These are phyloP conservation scores for Cryphonectria carpinicola DNA, from an alignment of 2,329 filamentous ascomycete genomes.

Conservation along the genomic window DNA sequence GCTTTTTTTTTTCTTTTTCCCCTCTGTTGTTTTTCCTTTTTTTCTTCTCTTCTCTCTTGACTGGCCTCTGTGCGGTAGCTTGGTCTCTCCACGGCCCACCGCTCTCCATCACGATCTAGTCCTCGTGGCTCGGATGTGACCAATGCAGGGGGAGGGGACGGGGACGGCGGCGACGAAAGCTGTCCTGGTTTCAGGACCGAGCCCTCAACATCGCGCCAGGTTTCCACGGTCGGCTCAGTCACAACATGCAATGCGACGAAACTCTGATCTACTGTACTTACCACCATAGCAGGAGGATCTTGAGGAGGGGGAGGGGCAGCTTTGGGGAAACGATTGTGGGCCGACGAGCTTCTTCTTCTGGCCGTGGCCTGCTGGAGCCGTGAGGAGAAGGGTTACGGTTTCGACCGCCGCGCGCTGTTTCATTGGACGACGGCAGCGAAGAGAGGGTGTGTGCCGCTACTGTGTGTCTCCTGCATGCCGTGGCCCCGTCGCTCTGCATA, in stretches of 20 bases:
- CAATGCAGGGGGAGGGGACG: slow-evolving; percentile 20
- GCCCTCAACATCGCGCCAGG: slow-evolving; percentile 5
- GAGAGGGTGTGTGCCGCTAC: slow-evolving; percentile 18
- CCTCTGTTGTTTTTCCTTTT: neutral
- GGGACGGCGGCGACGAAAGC: neutral
- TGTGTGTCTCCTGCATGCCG: slow-evolving; percentile 27
- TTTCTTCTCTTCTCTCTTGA: neutral
- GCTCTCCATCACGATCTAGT: slow-evolving; percentile 10
- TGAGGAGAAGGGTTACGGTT: slow-evolving; percentile 18
- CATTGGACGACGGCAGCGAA: slow-evolving; percentile 22
- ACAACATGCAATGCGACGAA: slow-evolving; percentile 11
- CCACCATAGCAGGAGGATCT: neutral
- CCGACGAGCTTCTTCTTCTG: slow-evolving; percentile 17
- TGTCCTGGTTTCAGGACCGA: slow-evolving; percentile 23
- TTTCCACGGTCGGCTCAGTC: neutral
- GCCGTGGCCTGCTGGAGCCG: neutral
- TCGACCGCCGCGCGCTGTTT: slow-evolving; percentile 13
- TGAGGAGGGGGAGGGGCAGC: neutral
- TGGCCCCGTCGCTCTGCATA: slow-evolving; percentile 26
- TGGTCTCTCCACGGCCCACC: neutral
- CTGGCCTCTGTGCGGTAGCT: slow-evolving; percentile 2
- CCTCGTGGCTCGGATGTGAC: slow-evolving; percentile 25
- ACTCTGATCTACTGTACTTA: slow-evolving; percentile 4
- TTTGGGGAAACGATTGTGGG: neutral
- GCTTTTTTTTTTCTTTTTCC: no score